Conservation (phyloP, 2,329 filamentous ascomycete genomes). For the Alternaria alternata region DNA sequence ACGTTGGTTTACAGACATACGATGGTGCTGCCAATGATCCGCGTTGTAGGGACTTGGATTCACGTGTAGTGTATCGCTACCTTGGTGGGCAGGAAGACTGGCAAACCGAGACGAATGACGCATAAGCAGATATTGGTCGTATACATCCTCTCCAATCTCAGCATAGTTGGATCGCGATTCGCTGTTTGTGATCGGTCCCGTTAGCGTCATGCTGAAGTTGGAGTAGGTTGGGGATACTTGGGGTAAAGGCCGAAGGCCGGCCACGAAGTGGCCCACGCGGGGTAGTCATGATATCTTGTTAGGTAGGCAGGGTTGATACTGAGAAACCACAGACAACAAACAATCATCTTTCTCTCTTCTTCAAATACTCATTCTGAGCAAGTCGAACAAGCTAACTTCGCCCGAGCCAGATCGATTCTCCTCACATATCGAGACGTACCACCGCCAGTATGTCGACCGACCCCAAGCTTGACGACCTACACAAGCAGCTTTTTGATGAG, state of each 20-base stretch:
- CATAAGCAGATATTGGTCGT: conserved; percentile 11
- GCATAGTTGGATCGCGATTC: neutral
- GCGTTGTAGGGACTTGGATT: conserved; percentile 63
- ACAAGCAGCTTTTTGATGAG: conserved; percentile 67
- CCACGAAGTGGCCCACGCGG: conserved; percentile 8
- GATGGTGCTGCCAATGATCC: conserved; percentile 60
- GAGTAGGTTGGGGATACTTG: conserved; percentile 36
- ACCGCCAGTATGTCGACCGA: conserved; percentile 50
- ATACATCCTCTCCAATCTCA: neutral
- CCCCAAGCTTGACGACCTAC: conserved; percentile 52
- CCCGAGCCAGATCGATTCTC: neutral
- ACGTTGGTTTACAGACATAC: conserved; percentile 61
- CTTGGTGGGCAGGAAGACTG: conserved; percentile 63
- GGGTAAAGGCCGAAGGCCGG: conserved; percentile 32
- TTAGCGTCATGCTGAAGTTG: conserved; percentile 5
- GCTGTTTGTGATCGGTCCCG: neutral
- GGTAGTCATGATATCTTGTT: conserved; percentile 7
- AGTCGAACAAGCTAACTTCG: neutral
- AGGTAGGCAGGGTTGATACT: neutral
- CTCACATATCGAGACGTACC: neutral
- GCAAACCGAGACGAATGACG: conserved; percentile 35
- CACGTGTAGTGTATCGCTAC: conserved; percentile 65
- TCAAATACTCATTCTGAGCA: too few relatives aligned
- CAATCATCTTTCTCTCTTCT: too few relatives aligned
- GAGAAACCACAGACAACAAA: neutral